Conservation (phyloP, 2,329 filamentous ascomycete species). For the Ceratocystis diversiconidia region DNA sequence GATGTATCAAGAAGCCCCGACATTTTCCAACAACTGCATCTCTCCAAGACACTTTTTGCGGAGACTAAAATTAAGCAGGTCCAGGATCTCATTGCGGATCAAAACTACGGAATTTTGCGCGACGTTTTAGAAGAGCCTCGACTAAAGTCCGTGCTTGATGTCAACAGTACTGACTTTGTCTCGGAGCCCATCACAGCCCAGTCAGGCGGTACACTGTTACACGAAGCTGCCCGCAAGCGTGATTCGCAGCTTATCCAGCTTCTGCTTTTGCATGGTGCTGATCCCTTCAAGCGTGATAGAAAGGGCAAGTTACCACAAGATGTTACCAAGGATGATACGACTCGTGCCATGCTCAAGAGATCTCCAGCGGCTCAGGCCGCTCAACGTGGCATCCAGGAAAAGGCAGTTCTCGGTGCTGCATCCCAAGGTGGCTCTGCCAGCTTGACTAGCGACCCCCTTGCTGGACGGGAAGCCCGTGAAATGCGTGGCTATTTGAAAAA, state of each 20-base stretch:
- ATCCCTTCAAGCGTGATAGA: slow-evolving; percentile 87
- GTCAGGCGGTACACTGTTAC: slow-evolving; percentile 77
- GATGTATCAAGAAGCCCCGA: slow-evolving; percentile 85
- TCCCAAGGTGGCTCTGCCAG: slow-evolving; percentile 41
- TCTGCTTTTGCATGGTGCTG: slow-evolving; percentile 81
- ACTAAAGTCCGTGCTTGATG: slow-evolving; percentile 74
- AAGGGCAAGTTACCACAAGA: slow-evolving; percentile 94
- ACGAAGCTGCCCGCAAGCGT: slow-evolving; percentile 80
- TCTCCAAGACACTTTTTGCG: slow-evolving; percentile 77
- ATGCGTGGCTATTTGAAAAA: slow-evolving; percentile 99
- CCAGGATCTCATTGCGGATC: slow-evolving; percentile 58
- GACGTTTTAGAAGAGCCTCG: slow-evolving; percentile 70
- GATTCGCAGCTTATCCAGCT: slow-evolving; percentile 81
- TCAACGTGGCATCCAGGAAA: slow-evolving; percentile 91
- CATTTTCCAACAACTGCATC: slow-evolving; percentile 88
- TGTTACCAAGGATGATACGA: slow-evolving; percentile 87
- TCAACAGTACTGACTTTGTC: slow-evolving; percentile 80
- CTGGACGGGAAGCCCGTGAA: slow-evolving; percentile 76
- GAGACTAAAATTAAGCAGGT: slow-evolving; percentile 75
- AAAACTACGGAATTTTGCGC: slow-evolving; percentile 65
- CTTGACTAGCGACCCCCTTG: slow-evolving; percentile 44
- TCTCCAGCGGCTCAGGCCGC: slow-evolving; percentile 90
- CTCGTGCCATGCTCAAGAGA: slow-evolving; percentile 75
- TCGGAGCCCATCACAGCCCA: slow-evolving; percentile 66
- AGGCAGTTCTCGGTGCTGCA: slow-evolving; percentile 68